Conservation (phyloP, 2,329 filamentous ascomycete species). For the Fusarium algeriense region DNA sequence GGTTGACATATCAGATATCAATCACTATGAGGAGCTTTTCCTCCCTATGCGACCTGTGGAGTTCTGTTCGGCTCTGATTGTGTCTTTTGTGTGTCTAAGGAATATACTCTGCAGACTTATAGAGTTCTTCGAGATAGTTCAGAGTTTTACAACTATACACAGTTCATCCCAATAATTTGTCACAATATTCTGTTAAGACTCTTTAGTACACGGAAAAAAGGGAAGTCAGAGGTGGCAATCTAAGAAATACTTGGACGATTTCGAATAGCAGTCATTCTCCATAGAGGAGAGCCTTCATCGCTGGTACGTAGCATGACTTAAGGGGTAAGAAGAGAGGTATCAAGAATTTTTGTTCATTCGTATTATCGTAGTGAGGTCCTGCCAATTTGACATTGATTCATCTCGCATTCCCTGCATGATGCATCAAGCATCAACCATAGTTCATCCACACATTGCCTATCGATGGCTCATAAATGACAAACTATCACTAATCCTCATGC, state of each 20-base stretch:
- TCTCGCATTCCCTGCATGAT: slow-evolving; percentile 17
- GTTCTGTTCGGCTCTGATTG: too few species aligned
- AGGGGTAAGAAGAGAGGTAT: background rate
- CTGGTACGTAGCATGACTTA: background rate
- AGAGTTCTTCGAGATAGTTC: background rate
- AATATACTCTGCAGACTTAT: background rate
- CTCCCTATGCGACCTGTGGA: too few species aligned
- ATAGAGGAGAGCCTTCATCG: too few species aligned
- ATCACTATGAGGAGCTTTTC: too few species aligned
- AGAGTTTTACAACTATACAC: background rate
- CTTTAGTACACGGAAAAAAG: background rate
- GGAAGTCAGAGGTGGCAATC: background rate
- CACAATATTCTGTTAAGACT: background rate
- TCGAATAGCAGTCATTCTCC: background rate
- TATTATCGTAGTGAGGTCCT: slow-evolving; percentile 13
- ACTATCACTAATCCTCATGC: slow-evolving; percentile 25
- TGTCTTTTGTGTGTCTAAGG: background rate
- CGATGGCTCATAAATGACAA: slow-evolving; percentile 26
- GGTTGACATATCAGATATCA: too few species aligned
- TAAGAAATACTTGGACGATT: background rate
- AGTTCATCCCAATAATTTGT: background rate
- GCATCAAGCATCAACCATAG: slow-evolving; percentile 32
- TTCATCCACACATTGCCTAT: slow-evolving; percentile 31
- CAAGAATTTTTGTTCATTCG: background rate
- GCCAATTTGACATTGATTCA: slow-evolving; percentile 18